Percentiles rank a stretch among this genome's conserved stretches.
Evolutionary conservation across 768 basidiomycete genomes (phyloP).

Genomic region (Mycena venus): DNA sequence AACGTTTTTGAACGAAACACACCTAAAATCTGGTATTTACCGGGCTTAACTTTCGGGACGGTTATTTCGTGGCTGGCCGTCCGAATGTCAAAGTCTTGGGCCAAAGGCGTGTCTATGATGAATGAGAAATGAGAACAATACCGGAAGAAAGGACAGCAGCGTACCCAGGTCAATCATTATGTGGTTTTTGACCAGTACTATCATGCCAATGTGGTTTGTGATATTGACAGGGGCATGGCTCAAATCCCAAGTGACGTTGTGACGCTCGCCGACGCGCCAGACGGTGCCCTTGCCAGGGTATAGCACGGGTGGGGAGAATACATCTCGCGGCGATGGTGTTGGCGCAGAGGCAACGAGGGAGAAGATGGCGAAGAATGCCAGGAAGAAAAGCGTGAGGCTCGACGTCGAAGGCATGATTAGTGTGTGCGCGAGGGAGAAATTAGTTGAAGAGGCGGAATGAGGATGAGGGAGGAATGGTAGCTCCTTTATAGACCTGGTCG

Average conservation of each 20-base stretch:
- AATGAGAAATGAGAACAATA: not conserved
- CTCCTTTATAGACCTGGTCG: constrained; percentile 21
- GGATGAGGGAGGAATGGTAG: not conserved
- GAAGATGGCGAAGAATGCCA: constrained; percentile 37
- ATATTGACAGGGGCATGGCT: constrained; percentile 52
- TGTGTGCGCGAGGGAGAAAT: constrained; percentile 20
- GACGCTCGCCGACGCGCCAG: constrained; percentile 58
- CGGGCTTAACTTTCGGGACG: constrained; percentile 54
- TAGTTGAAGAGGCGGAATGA: constrained; percentile 25
- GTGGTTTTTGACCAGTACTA: constrained; percentile 52
- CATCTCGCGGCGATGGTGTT: constrained; percentile 51
- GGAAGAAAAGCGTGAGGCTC: constrained; percentile 30
- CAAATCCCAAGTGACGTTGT: constrained; percentile 68
- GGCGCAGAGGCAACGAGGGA: constrained; percentile 39
- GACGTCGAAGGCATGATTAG: constrained; percentile 35
- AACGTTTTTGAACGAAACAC: constrained; percentile 37
- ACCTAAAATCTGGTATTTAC: constrained; percentile 60
- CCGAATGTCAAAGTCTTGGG: constrained; percentile 51
- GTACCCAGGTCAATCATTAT: constrained; percentile 48
- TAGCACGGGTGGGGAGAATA: constrained; percentile 62
- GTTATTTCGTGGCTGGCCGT: constrained; percentile 52
- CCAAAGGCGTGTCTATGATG: constrained; percentile 50
- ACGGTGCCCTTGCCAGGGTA: constrained; percentile 55
- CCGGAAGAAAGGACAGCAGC: constrained; percentile 1
- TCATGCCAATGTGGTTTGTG: constrained; percentile 56